phyloP scores from a whole-genome alignment of 768 basidiomycete genomes.

The Postia placenta region DNA sequence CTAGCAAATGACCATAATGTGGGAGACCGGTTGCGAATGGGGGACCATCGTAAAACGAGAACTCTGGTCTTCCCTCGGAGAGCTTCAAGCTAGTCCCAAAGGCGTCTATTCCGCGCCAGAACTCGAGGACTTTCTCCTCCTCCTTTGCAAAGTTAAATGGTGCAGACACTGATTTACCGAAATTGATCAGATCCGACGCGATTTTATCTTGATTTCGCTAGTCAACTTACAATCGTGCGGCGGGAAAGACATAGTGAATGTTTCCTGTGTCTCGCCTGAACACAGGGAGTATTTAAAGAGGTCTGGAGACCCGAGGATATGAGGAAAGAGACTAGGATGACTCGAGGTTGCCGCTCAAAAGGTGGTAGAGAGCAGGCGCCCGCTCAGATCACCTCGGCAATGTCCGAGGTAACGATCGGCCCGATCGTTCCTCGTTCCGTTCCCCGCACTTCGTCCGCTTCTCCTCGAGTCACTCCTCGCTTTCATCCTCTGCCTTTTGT shows the following conservation, averaged over 20 bases:
- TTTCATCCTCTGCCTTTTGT: no score
- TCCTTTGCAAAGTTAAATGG: slow-evolving; percentile 82
- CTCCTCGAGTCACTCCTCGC: no score
- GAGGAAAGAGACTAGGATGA: not conserved
- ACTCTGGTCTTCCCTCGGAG: slow-evolving; percentile 86
- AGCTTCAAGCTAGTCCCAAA: slow-evolving; percentile 92
- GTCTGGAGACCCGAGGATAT: not conserved
- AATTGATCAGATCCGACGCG: slow-evolving; percentile 5
- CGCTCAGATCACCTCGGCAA: not conserved
- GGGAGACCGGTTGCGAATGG: slow-evolving; percentile 97
- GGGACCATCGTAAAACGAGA: slow-evolving; percentile 94
- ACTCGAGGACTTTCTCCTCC: slow-evolving; percentile 84
- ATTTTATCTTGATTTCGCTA: not conserved
- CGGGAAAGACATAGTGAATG: slow-evolving; percentile 20
- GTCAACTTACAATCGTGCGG: slow-evolving; percentile 21
- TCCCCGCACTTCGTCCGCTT: no score
- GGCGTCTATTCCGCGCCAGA: slow-evolving; percentile 96
- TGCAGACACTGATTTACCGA: slow-evolving; percentile 50
- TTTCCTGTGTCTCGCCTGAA: not conserved
- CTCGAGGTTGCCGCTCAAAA: not conserved
- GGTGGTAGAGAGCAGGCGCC: not conserved
- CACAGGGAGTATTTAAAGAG: not conserved
- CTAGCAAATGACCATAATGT: slow-evolving; percentile 91
- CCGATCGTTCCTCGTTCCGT: no score
- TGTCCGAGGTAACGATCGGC: no score